Base-by-base conservation (phyloP, 192 early-diverging fungal species). In the Lunasporangiospora selenospora region DNA sequence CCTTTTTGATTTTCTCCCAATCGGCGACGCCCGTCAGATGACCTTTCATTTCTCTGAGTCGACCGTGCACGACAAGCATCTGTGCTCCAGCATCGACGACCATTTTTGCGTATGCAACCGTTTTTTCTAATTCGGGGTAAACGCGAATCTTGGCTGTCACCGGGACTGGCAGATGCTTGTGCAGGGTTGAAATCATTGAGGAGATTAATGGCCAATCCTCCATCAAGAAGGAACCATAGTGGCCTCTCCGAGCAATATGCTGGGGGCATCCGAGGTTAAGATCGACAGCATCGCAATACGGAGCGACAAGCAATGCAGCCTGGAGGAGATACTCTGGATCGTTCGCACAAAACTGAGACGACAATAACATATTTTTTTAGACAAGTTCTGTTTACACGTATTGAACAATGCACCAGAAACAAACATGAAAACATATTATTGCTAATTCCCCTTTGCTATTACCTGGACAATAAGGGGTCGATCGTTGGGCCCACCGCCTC, bases 231-330 rank as follows among this genome's bases (percentile, higher is more conserved):
- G 95, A 87, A 0, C 97, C 97, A 69, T 99, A 98, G 66, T 87
- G 90, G 11, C 97, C 96, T 51, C 89, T 77, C 32, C 83, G 82
- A 7, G 96, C 97, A 71, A 99, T 99, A 37, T 89, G 85, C 77
- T 99, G 97, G 15, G 97, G 97, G 60, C 97, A 99, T 12, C 98
- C 96, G 5, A 98, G 82, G 53, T 98, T 99, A 30, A 98, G 75
- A 75, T 98, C 96, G 9, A 99, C 92, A 7, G 94, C 98, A 63
- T 94, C 94, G 54, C 95, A 96, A 18, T 89, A 67, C 58, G 86
- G 80, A 44, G 90, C 90, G 7, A 99, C 90, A 29, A 92, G 63
- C 50, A 85, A 73, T 7, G 96, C 95, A 4, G 98, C 95, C 30
- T 80, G 75, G 0, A 99, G 81, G 15, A 99, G 84, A 8, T 69